Evolutionary conservation across 768 basidiomycete genomes (phyloP).

Genomic region (Trametes coccinea): DNA sequence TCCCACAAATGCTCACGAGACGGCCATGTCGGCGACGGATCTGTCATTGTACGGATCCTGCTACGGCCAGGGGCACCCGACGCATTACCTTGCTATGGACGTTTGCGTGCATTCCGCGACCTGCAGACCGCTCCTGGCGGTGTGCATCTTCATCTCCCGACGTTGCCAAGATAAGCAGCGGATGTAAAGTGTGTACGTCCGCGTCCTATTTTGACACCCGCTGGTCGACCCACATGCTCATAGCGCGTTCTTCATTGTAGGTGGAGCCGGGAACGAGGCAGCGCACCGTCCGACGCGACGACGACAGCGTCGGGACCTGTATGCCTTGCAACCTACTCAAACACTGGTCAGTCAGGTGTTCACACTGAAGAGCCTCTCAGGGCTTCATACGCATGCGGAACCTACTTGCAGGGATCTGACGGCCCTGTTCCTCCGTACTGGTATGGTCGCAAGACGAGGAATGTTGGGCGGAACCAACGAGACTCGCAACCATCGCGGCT

Average conservation of each 20-base stretch:
- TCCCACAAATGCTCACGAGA: not conserved
- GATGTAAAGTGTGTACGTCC: not conserved
- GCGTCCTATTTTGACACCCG: not conserved
- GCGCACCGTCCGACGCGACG: not conserved
- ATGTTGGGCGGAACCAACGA: not conserved
- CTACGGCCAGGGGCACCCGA: slow-evolving; percentile 7
- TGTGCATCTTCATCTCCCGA: not conserved
- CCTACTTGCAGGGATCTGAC: not conserved
- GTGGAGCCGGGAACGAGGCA: not conserved
- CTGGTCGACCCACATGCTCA: not conserved
- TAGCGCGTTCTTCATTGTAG: not conserved
- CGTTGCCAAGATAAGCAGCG: not conserved
- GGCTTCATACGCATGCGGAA: not conserved
- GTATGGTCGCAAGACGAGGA: not conserved
- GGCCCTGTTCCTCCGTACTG: not conserved
- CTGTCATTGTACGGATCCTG: not conserved
- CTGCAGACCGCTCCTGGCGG: not conserved
- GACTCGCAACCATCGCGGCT: not conserved
- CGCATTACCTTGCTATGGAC: not conserved
- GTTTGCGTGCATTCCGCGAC: slow-evolving; percentile 5
- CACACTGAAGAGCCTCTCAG: not conserved
- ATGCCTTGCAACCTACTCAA: too few species aligned
- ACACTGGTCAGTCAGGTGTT: not conserved
- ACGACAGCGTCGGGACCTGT: too few species aligned
- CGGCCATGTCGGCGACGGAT: not conserved